Evolutionary conservation across 768 basidiomycete species (phyloP).

Genomic region (Pleurotus pulmonarius): DNA sequence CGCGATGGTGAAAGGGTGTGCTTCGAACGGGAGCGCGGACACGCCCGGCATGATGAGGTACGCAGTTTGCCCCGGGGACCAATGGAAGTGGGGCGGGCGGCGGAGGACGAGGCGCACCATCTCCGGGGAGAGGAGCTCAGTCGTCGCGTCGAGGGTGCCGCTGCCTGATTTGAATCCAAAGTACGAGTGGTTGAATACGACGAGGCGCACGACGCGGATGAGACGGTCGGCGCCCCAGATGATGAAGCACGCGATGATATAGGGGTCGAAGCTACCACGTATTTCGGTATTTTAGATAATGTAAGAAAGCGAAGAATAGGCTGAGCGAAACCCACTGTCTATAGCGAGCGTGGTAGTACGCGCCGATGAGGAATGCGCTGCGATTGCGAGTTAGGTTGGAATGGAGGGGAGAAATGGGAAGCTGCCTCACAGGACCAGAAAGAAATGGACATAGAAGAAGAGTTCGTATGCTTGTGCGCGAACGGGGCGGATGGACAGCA

Average conservation of each 20-base stretch:
- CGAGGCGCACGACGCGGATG: conserved; percentile 31
- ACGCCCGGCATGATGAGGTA: conserved; percentile 45
- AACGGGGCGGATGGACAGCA: conserved; percentile 34
- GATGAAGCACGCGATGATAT: conserved; percentile 33
- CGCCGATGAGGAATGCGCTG: conserved; percentile 7
- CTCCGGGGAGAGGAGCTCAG: conserved; percentile 28
- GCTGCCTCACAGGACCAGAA: conserved; percentile 31
- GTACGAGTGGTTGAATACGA: conserved; percentile 32
- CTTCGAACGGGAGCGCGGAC: conserved; percentile 39
- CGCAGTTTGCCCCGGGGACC: conserved; percentile 45
- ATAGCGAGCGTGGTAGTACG: conserved; percentile 7
- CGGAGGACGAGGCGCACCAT: conserved; percentile 31
- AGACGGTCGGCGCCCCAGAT: conserved; percentile 42
- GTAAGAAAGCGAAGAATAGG: no score
- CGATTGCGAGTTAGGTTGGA: neutral
- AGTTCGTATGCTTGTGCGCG: conserved; percentile 33
- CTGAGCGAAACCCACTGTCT: neutral
- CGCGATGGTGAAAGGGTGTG: conserved; percentile 50
- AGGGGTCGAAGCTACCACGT: conserved; percentile 20
- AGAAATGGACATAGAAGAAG: conserved; percentile 38
- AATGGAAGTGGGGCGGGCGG: conserved; percentile 38
- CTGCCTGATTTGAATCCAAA: conserved; percentile 22
- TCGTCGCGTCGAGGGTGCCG: conserved; percentile 26
- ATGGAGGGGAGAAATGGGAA: neutral
- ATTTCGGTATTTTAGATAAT: no score